These are phyloP conservation scores for Tylopilus balloui DNA, from an alignment of 768 basidiomycete genomes.

Conservation along the genomic window DNA sequence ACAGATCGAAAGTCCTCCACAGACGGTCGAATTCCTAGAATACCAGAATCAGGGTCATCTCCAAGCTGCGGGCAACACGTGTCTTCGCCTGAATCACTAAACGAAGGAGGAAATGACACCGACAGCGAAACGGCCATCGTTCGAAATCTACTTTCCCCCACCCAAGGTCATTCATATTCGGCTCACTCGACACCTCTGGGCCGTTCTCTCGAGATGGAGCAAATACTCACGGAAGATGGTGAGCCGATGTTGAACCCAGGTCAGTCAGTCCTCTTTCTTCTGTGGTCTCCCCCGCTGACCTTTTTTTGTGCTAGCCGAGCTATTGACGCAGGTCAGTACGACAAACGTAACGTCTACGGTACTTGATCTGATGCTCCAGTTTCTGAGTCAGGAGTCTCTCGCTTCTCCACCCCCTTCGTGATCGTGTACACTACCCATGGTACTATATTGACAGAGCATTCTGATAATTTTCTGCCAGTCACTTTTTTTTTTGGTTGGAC, in stretches of 20 bases:
- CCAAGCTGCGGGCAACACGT: slow-evolving; percentile 1
- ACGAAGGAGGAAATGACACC: slow-evolving; percentile 4
- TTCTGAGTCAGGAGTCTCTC: slow-evolving; percentile 49
- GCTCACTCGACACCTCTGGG: slow-evolving; percentile 23
- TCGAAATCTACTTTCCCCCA: slow-evolving; percentile 21
- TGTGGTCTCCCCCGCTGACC: slow-evolving; percentile 3
- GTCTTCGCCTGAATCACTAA: slow-evolving; percentile 10
- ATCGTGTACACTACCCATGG: slow-evolving; percentile 27
- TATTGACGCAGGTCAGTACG: slow-evolving; percentile 54
- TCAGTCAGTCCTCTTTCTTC: slow-evolving; percentile 31
- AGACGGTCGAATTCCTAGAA: slow-evolving; percentile 5
- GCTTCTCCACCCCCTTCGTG: slow-evolving; percentile 63
- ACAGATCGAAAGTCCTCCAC: slow-evolving; percentile 28
- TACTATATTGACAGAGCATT: slow-evolving; percentile 20
- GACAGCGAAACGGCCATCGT: slow-evolving; percentile 15
- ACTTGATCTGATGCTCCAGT: slow-evolving; percentile 29
- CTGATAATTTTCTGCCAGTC: slow-evolving; percentile 19
- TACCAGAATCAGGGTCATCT: slow-evolving; percentile 8
- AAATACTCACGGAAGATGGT: slow-evolving; percentile 59
- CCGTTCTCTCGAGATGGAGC: slow-evolving; percentile 44
- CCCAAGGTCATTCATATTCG: slow-evolving; percentile 25
- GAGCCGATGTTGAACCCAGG: slow-evolving; percentile 68
- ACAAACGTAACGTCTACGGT: slow-evolving; percentile 7
- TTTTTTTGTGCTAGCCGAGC: slow-evolving; percentile 37
- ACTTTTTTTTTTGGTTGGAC: slow-evolving; percentile 17